phyloP scores from a whole-genome alignment of 1,284 basidiomycete species.

The Cryptococcus hybrid region DNA sequence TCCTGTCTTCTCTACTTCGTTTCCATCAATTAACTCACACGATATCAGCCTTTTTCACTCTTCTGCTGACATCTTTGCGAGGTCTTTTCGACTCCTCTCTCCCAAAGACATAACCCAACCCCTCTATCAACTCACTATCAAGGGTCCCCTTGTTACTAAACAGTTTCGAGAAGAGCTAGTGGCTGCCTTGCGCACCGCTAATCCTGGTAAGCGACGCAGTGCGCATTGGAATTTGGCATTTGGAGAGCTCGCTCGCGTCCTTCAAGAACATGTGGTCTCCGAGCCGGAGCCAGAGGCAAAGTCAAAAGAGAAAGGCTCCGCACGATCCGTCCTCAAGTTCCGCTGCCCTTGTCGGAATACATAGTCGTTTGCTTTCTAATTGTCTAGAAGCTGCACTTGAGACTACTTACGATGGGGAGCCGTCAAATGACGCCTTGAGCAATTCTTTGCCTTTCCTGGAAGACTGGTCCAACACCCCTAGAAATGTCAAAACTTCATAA shows the following conservation, averaged over 20 bases:
- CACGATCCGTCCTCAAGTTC: neutral
- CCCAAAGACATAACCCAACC: constrained; percentile 16
- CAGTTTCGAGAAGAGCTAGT: constrained; percentile 3
- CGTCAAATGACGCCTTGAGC: neutral
- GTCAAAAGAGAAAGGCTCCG: constrained; percentile 6
- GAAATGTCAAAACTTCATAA: neutral
- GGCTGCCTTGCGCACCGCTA: constrained; percentile 3
- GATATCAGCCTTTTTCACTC: constrained; percentile 19
- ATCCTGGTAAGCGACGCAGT: constrained; percentile 4
- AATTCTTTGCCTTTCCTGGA: neutral
- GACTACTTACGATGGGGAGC: neutral
- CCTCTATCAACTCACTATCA: constrained; percentile 24
- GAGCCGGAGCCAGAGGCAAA: neutral
- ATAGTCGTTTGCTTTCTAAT: constrained; percentile 4
- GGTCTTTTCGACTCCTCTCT: constrained; percentile 19
- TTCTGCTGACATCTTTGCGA: constrained; percentile 17
- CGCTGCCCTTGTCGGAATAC: constrained; percentile 7
- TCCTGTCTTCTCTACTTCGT: constrained; percentile 25
- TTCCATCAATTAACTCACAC: constrained; percentile 37
- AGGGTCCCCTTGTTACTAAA: constrained; percentile 16
- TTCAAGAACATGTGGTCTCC: neutral
- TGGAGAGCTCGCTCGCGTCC: neutral
- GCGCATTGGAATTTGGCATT: constrained; percentile 6
- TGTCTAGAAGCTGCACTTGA: constrained; percentile 5
- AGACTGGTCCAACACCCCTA: neutral